These are phyloP conservation scores for Thalassia testudinum DNA, from an alignment of 116 monocot species.

Conservation along the genomic window DNA sequence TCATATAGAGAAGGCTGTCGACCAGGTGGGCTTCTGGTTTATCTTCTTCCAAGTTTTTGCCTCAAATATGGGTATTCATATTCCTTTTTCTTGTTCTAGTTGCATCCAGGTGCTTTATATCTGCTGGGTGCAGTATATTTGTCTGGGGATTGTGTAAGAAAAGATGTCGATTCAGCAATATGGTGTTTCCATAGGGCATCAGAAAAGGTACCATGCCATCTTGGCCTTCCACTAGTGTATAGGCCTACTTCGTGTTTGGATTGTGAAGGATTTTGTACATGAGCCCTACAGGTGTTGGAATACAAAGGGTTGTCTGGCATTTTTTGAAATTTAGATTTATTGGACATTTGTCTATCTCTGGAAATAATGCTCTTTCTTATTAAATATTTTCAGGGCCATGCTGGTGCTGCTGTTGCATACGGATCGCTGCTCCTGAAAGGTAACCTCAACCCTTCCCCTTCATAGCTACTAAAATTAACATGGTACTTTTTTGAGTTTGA, in stretches of 20 bases:
- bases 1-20: constrained; percentile 89
- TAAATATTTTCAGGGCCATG: constrained; percentile 68
- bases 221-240: too few relatives aligned
- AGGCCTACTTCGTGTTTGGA: too few relatives aligned
- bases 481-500: too few relatives aligned
- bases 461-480: too few relatives aligned
- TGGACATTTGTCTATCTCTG: too few relatives aligned
- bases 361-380: too few relatives aligned
- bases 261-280: too few relatives aligned
- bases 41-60: not conserved
- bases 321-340: too few relatives aligned
- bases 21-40: constrained; percentile 44
- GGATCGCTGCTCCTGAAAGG: constrained; percentile 90
- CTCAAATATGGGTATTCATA: not conserved
- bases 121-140: constrained; percentile 88
- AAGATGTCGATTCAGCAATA: constrained; percentile 79
- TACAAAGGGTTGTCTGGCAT: too few relatives aligned
- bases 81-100: constrained; percentile 34
- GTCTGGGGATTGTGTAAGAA: constrained; percentile 83
- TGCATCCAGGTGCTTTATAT: constrained; percentile 95
- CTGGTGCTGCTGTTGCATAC: constrained; percentile 92
- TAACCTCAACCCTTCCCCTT: constrained; percentile 7
- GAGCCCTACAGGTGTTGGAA: too few relatives aligned
- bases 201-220: constrained; percentile 41
- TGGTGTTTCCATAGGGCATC: constrained; percentile 98